Conservation (phyloP, 352 stramenopile species). For the Globisporangium emineosum region DNA sequence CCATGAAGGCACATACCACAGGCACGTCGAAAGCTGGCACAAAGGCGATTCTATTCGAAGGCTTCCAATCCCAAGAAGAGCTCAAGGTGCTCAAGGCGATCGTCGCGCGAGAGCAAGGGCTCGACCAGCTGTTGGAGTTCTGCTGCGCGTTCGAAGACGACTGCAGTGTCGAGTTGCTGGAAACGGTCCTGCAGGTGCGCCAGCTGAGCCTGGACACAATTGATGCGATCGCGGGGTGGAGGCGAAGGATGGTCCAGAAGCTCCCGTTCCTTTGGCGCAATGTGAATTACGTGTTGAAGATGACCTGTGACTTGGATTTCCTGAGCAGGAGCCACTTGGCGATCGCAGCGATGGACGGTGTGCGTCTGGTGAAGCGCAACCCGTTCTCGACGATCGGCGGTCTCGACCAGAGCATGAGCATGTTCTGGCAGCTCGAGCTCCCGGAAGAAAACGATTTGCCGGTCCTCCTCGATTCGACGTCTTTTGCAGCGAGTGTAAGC, state of each 20-base stretch:
- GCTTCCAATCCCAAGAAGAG: slow-evolving; percentile 55
- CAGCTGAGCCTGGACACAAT: slow-evolving; percentile 47
- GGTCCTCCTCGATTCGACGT: slow-evolving; percentile 52
- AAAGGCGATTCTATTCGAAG: slow-evolving; percentile 54
- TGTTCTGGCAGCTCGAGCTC: slow-evolving; percentile 52
- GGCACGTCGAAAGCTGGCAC: background rate
- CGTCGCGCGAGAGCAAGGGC: slow-evolving; percentile 49
- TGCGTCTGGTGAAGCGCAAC: slow-evolving; percentile 54
- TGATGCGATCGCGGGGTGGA: slow-evolving; percentile 57
- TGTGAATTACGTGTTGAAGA: slow-evolving; percentile 67
- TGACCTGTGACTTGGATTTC: slow-evolving; percentile 69
- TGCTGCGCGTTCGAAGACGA: slow-evolving; percentile 56
- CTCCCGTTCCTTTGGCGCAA: slow-evolving; percentile 59
- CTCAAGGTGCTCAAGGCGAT: slow-evolving; percentile 63
- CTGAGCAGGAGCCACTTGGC: slow-evolving; percentile 63
- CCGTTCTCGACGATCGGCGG: slow-evolving; percentile 71
- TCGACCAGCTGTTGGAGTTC: slow-evolving; percentile 47
- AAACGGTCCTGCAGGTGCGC: slow-evolving; percentile 46
- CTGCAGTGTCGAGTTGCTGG: slow-evolving; percentile 37
- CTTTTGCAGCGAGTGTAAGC: slow-evolving; percentile 30
- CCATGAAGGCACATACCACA: background rate
- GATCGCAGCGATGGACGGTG: slow-evolving; percentile 48
- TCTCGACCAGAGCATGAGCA: slow-evolving; percentile 58
- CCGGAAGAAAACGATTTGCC: slow-evolving; percentile 50
- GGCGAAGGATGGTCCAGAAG: slow-evolving; percentile 53